Evolutionary conservation across 2,329 filamentous ascomycete genomes (phyloP), one percentile per base, ranked within the genome.

Genomic region (Neospermospora avenae): DNA sequence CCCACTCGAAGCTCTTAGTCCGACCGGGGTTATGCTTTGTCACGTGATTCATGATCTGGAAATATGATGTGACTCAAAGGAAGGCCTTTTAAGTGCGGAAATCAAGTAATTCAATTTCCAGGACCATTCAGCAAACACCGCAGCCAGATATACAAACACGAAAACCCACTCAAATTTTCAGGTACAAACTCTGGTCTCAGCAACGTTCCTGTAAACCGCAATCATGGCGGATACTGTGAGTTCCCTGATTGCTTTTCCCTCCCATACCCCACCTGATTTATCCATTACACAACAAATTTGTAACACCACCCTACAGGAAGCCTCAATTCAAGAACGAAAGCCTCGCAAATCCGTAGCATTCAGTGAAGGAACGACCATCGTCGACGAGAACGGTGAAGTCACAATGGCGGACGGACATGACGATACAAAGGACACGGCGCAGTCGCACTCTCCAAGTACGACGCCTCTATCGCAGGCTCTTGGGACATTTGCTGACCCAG

Each of bases 321-420:
- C 59, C 45, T 59, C 71, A 45, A 49, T 48, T 16, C 66, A 69
- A 20, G 82, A 87, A 71, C 83, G 84, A 74, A 92, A 90, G 77
- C 86, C 88, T 72, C 89, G 93, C 78, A 96, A 98, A 80, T 96
- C 91, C 49, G 93, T 98, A 72, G 88, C 92, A 67, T 98, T 98
- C 77, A 93, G 88, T 74, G 90, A 95, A 77, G 90, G 91, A 72
- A 85, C 91, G 70, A 84, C 90, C 67, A 86, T 96, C 71, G 93
- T 97, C 75, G 90, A 96, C 80, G 85, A 86, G 77, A 90, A 96
- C 82, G 93, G 93, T 71, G 85, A 88, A 74, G 86, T 97, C 74
- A 91, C 85, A 71, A 87, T 89, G 77, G 82, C 85, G 75, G 84
- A 87, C 68, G 81, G 84, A 70, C 76, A 80, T 72, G 85, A 88